These are phyloP conservation scores for Polygonum maritimum DNA, from an alignment of 148 eudicot species.

Conservation along the genomic window DNA sequence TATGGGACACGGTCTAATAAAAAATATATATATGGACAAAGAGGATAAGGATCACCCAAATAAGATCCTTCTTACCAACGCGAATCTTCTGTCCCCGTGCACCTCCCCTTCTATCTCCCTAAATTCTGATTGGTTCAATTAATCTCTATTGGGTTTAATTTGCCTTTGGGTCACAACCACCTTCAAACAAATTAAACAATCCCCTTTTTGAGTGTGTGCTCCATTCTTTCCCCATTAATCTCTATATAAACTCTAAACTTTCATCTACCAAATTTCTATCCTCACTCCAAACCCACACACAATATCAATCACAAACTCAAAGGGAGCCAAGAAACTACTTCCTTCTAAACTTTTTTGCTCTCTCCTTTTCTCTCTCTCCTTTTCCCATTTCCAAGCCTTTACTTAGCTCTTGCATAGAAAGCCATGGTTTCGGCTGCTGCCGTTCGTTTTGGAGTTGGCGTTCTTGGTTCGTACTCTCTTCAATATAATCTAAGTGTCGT, in stretches of 20 bases:
- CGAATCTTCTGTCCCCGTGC: no score
- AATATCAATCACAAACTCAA: neutral
- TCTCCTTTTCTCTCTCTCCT: neutral
- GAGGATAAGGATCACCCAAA: no score
- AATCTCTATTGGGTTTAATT: neutral
- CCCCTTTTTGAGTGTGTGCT: neutral
- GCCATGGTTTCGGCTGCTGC: conserved; percentile 23
- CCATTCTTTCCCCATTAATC: neutral
- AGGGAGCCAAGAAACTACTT: neutral
- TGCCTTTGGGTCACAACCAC: neutral
- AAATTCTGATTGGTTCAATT: no score
- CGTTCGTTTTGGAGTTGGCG: conserved; percentile 32
- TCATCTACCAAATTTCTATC: neutral
- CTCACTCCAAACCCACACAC: neutral
- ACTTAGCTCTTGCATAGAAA: neutral
- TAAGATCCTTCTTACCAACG: no score
- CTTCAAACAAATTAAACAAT: neutral
- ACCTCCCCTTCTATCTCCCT: no score
- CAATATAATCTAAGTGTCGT: no score
- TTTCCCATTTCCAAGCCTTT: neutral
- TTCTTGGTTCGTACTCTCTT: conserved; percentile 19
- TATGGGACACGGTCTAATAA: no score
- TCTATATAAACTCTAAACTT: neutral
- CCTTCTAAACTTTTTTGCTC: neutral
- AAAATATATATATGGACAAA: no score